A percentile compares a stretch with the other conserved stretches of the same genome.
Conservation (phyloP, 2,329 filamentous ascomycete species). For the Huntiella omanensis region DNA sequence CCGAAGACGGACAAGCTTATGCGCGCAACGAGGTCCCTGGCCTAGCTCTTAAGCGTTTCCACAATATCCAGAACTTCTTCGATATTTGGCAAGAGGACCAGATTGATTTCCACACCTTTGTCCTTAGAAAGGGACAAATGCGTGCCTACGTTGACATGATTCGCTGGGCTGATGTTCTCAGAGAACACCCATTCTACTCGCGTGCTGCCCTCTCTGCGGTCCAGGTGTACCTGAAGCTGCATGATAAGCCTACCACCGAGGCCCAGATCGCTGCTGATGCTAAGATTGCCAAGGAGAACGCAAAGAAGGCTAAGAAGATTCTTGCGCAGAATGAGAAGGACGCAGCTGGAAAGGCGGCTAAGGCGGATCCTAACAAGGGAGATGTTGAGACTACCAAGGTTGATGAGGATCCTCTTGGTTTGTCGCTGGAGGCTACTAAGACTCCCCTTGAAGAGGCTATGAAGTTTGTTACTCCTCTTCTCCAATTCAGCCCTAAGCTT, state of each 20-base stretch:
- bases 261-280: conserved; percentile 37
- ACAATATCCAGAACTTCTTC: conserved; percentile 77
- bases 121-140: conserved; percentile 88
- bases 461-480: conserved; percentile 65
- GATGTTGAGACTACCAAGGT: conserved; percentile 60
- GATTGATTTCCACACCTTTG: conserved; percentile 97
- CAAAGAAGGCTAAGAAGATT: conserved; percentile 80
- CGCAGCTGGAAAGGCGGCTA: conserved; percentile 58
- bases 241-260: conserved; percentile 45
- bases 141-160: conserved; percentile 92
- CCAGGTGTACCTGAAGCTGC: conserved; percentile 58
- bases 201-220: conserved; percentile 67
- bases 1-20: conserved; percentile 84
- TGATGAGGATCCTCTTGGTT: conserved; percentile 72
- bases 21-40: conserved; percentile 64
- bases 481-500: conserved; percentile 66
- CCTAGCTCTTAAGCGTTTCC: conserved; percentile 81
- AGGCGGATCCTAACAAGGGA: conserved; percentile 69
- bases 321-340: conserved; percentile 45
- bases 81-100: conserved; percentile 97
- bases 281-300: conserved; percentile 64
- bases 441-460: conserved; percentile 72
- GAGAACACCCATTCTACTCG: conserved; percentile 85
- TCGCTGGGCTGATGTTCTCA: conserved; percentile 79
- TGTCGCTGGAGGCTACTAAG: conserved; percentile 60